Conservation (phyloP, 2,329 filamentous ascomycete species). For the Alternaria sp. region DNA sequence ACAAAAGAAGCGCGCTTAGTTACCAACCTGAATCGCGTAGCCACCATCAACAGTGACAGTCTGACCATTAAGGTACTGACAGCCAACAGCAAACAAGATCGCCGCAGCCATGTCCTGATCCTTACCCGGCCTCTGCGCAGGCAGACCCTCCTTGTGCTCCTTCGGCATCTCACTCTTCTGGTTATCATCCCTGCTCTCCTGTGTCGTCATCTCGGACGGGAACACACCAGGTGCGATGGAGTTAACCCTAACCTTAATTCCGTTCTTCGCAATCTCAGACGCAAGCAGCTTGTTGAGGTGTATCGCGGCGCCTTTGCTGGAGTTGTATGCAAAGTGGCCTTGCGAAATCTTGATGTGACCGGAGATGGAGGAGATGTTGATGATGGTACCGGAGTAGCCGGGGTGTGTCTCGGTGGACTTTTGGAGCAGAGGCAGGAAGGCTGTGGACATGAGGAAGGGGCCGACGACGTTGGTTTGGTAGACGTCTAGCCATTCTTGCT, state of each 20-base stretch:
- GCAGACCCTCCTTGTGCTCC: constrained; percentile 59
- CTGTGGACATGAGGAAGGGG: constrained; percentile 56
- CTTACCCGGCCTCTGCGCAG: constrained; percentile 60
- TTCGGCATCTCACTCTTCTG: constrained; percentile 63
- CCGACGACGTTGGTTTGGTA: constrained; percentile 57
- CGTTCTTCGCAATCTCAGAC: constrained; percentile 58
- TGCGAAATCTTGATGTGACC: constrained; percentile 56
- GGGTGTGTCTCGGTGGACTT: constrained; percentile 51
- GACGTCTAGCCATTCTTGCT: constrained; percentile 54
- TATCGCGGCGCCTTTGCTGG: constrained; percentile 58
- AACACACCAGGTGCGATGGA: constrained; percentile 64
- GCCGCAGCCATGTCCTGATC: constrained; percentile 66
- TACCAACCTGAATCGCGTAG: constrained; percentile 50
- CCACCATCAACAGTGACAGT: constrained; percentile 62
- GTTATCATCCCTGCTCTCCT: constrained; percentile 55
- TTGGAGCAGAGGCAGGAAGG: constrained; percentile 55
- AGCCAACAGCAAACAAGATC: constrained; percentile 60
- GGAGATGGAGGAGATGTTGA: constrained; percentile 56
- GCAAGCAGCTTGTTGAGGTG: constrained; percentile 64
- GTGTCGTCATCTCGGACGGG: constrained; percentile 64
- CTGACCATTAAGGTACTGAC: constrained; percentile 58
- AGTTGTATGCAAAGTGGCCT: constrained; percentile 57
- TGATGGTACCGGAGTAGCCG: constrained; percentile 53
- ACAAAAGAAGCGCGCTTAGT: constrained; percentile 20
- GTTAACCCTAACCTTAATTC: constrained; percentile 63